phyloP scores from a whole-genome alignment of 208 protist species.

The Crithidia acanthocephali region DNA sequence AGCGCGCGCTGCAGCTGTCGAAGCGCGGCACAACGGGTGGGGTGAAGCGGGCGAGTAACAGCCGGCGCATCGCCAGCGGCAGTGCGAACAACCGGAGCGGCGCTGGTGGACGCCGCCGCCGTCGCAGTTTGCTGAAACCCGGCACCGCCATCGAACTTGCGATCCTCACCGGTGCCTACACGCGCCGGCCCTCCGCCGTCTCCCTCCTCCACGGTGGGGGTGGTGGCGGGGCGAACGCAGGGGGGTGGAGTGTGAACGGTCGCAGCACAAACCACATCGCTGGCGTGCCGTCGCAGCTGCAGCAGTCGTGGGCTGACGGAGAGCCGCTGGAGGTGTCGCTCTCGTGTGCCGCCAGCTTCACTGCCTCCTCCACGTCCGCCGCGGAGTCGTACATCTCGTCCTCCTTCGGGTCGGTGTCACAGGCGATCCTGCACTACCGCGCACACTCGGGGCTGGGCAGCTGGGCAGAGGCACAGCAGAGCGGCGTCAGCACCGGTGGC shows the following conservation, averaged over 20 bases:
- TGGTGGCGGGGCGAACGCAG: background rate
- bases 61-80: background rate
- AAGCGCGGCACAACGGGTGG: background rate
- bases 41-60: constrained; percentile 6
- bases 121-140: constrained; percentile 16
- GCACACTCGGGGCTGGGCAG: background rate
- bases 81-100: background rate
- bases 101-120: background rate
- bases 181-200: constrained; percentile 7
- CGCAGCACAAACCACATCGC: background rate
- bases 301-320: background rate
- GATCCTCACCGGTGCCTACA: constrained; percentile 6
- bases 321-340: constrained; percentile 27
- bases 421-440: background rate
- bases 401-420: constrained; percentile 24
- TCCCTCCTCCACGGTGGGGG: background rate
- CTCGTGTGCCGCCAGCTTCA: constrained; percentile 36
- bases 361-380: constrained; percentile 25
- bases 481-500: background rate
- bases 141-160: constrained; percentile 32
- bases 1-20: background rate
- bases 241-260: background rate
- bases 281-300: background rate
- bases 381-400: constrained; percentile 27
- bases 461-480: background rate